phyloP scores from a whole-genome alignment of 345 rosid genomes.

The Anastatica hierochuntica region DNA sequence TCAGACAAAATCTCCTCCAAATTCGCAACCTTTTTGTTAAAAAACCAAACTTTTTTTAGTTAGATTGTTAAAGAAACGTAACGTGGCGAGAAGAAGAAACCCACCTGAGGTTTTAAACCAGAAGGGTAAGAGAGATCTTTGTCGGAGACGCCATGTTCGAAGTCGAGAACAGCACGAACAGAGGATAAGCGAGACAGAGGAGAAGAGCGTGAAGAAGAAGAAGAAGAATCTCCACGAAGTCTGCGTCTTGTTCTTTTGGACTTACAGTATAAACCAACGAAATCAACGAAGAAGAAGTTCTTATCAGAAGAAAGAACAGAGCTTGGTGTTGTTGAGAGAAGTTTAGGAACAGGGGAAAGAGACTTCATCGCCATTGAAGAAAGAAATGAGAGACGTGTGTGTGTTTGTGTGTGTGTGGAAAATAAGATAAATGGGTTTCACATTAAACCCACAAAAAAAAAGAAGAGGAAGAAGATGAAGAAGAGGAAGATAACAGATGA shows the following conservation, averaged over 20 bases:
- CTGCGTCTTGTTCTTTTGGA: conserved; percentile 37
- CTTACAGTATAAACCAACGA: conserved; percentile 49
- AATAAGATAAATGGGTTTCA: conserved; percentile 20
- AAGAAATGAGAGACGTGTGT: conserved; percentile 18
- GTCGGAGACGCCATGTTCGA: conserved; percentile 19
- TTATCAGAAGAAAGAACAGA: conserved; percentile 34
- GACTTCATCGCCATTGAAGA: conserved; percentile 36
- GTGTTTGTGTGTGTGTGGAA: too few relatives aligned
- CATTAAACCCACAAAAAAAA: not conserved
- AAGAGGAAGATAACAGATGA: conserved; percentile 30
- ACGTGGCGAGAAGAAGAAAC: not conserved
- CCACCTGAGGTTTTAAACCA: conserved; percentile 41
- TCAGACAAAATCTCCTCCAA: conserved; percentile 85
- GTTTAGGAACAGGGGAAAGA: conserved; percentile 43
- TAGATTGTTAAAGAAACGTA: not conserved
- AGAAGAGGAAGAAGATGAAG: conserved; percentile 21
- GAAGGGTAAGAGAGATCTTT: conserved; percentile 23
- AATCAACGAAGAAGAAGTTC: conserved; percentile 49
- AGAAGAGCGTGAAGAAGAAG: conserved; percentile 17
- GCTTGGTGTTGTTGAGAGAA: conserved; percentile 35
- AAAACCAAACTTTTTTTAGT: too few relatives aligned
- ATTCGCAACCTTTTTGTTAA: conserved; percentile 44
- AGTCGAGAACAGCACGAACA: conserved; percentile 44
- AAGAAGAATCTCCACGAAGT: conserved; percentile 28
- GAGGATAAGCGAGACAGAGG: conserved; percentile 32